Percentiles rank a stretch among this genome's conserved stretches.
Conservation (phyloP, 192 early-diverging fungal species). For the Gonapodya sp. region DNA sequence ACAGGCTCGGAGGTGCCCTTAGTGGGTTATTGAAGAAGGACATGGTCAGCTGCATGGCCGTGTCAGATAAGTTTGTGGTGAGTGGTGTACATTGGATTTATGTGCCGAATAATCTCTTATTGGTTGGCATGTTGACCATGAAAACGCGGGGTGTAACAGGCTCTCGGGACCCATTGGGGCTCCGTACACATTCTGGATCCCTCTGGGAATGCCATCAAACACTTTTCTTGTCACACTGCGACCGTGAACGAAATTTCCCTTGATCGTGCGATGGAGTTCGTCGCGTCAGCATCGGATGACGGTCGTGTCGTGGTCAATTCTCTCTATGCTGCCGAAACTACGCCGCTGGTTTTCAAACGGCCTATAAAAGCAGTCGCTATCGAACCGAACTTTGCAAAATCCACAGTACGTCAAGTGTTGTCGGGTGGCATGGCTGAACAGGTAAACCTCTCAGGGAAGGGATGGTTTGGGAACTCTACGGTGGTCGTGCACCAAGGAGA, state of each 20-base stretch:
- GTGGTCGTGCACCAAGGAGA: conserved; percentile 76
- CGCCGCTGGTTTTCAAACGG: conserved; percentile 67
- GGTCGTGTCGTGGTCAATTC: conserved; percentile 77
- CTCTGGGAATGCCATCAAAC: conserved; percentile 12
- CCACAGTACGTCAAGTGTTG: conserved; percentile 66
- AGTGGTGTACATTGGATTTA: neutral
- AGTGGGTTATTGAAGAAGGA: conserved; percentile 66
- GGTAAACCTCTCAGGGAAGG: conserved; percentile 78
- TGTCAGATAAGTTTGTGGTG: conserved; percentile 80
- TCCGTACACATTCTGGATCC: conserved; percentile 15
- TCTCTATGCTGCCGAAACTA: conserved; percentile 64
- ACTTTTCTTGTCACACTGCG: conserved; percentile 58
- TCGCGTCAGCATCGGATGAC: conserved; percentile 88
- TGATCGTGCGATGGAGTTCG: conserved; percentile 75
- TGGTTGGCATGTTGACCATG: neutral
- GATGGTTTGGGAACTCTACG: conserved; percentile 82
- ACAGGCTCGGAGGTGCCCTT: conserved; percentile 69
- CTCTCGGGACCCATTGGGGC: conserved; percentile 14
- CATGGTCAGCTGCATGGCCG: conserved; percentile 67
- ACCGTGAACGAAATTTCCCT: conserved; percentile 82
- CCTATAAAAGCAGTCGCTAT: conserved; percentile 84
- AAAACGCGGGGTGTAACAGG: neutral
- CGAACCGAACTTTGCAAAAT: conserved; percentile 77
- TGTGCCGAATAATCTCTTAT: neutral
- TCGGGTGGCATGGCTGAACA: conserved; percentile 86